Base-by-base conservation (phyloP, 2,329 filamentous ascomycete genomes). In the Penicillium italicum region DNA sequence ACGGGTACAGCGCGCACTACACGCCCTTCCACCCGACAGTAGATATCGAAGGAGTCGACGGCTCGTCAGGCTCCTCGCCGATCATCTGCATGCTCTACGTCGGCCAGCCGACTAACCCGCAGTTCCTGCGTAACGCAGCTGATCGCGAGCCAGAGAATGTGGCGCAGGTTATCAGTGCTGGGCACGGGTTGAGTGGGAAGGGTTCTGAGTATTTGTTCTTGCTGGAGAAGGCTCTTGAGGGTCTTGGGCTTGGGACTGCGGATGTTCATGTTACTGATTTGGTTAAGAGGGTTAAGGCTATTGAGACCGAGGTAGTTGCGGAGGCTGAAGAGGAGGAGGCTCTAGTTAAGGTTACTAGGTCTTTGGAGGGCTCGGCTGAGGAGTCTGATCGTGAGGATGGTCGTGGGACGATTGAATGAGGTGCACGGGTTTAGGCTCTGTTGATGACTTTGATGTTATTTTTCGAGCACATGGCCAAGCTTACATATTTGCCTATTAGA, bases 1-100 rank as follows among this genome's bases (percentile, higher is more conserved):
- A 97, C 76, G 94, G 94, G 26, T 99, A 99, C 76, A 90, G 87
- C 51, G 95, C 96, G 63, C 92, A 97, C 74, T 90, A 91, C 73
- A 90, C 91, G 28, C 85, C 88, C 0, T 97, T 97, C 72, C 80
- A 92, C 66, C 47, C 30, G 24, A 50, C 31, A 9, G 20, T 58
- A 1, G 31, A 46, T 1, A 6, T 54, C 2, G 30, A 30, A 28
- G 31, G 18, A 6, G n/a, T 34, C 1, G 18, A 28, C 14, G 20
- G 36, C 22, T 26, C 16, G 10, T 12, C 37, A 4, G 14, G 18
- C 2, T 49, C 56, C 4, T 52, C 53, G 8, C 72, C 78, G 6
- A 79, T 82, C 56, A 73, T 74, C 11, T 86, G 83, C 56, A 83
- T 97, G 60, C 90, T 96, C 1, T 99, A 99, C 73, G 97, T 99